Percentiles rank a stretch among this genome's conserved stretches.
phyloP scores from a whole-genome alignment of 495 filamentous ascomycete species.

The Paragyromitra xinjiangensis region DNA sequence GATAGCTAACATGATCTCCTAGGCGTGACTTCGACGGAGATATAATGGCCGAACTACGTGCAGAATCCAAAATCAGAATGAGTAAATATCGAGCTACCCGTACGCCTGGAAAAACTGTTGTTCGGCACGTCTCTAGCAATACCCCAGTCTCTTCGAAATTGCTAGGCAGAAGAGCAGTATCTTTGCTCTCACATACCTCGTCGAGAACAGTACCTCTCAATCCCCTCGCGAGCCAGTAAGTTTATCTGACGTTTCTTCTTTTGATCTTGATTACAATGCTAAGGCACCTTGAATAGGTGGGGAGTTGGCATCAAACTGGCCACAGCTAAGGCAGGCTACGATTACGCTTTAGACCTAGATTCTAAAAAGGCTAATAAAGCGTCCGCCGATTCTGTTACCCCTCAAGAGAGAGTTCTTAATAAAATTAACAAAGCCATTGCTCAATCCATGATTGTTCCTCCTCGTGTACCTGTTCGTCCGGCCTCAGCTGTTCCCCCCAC shows the following conservation, averaged over 20 bases:
- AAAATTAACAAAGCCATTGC: conserved; percentile 9
- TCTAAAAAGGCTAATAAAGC: conserved; percentile 21
- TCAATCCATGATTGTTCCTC: not conserved
- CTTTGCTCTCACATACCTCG: not conserved
- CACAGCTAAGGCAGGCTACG: conserved; percentile 33
- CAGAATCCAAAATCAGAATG: conserved; percentile 20
- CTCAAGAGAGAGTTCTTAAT: conserved; percentile 2
- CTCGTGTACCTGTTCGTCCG: not conserved
- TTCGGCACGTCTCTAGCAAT: conserved; percentile 21
- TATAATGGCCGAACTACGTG: conserved; percentile 13
- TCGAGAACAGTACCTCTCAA: conserved; percentile 28
- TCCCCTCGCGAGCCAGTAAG: conserved; percentile 45
- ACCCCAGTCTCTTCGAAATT: not conserved
- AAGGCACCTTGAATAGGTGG: conserved; percentile 34
- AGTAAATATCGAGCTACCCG: not conserved
- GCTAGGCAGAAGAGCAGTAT: not conserved
- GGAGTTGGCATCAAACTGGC: conserved; percentile 30
- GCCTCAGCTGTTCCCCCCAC: too few species aligned
- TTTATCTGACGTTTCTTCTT: not conserved
- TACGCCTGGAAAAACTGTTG: not conserved
- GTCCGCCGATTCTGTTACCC: not conserved
- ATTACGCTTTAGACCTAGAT: conserved; percentile 33
- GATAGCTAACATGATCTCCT: conserved; percentile 18
- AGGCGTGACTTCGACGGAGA: conserved; percentile 12
- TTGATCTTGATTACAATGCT: not conserved